Base-by-base conservation (phyloP, 805 yeast genomes). In the Cyberlindnera mississippiensis region DNA sequence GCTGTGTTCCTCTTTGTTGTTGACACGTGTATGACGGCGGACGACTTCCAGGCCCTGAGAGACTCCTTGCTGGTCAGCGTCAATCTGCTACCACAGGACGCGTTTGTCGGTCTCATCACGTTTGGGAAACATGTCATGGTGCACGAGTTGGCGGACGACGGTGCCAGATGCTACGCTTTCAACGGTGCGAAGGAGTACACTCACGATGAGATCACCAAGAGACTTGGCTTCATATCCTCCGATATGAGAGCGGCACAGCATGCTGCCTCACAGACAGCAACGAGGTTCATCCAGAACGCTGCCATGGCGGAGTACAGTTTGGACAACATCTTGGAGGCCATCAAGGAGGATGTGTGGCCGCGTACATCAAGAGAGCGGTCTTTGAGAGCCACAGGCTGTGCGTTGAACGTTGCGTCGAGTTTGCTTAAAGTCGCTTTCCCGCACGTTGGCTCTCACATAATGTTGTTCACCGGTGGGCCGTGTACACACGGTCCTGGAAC, bases 401-500 rank as follows among this genome's bases (percentile, higher is more conserved):
- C 86, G 3, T 48, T 81, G 18, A 74, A 72, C 44, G 61, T 80
- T 63, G 64, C 74, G 51, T 30, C 67, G 46, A 52, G 62, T 56
- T 37, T 72, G 50, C 32, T 72, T 44, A 56, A 64, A 32, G 52
- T 59, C 3, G 51, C 73, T 7, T 68, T 64, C 35, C 67, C 75
- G 0, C 68, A 73, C 22, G 62, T 73, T 2, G 84, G 84, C 1
- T 76, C 80, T 0, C 78, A 76, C 37, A 55, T 79, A 5, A 56
- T 78, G 55, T 58, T 73, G 18, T 80, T 80, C 52, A 55, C 75
- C 4, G 84, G 80, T 22, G 87, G 87, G 1, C 79, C 83, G 6
- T 75, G 83, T 50, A 82, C 86, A 0, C 63, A 63, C 46, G 86
- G 86, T 2, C 83, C 84, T 2, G 88, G 87, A 2, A 55, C 64